phyloP scores from a whole-genome alignment of 148 eudicot species.

The Rhododendron ferrugineum region DNA sequence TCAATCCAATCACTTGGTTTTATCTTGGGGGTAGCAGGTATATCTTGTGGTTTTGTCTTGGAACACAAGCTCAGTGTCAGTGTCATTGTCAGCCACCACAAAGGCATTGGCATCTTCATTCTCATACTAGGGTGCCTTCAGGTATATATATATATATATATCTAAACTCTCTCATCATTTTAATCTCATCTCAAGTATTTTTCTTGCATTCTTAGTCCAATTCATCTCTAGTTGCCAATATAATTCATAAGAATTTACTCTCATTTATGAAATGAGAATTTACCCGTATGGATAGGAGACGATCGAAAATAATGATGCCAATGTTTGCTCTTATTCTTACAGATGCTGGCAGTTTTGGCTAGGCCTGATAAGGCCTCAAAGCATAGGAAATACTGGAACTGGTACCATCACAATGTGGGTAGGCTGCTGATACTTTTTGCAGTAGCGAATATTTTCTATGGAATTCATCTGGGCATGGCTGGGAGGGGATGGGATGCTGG shows the following conservation, averaged over 20 bases:
- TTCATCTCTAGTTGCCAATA: not conserved
- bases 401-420: constrained; percentile 69
- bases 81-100: constrained; percentile 41
- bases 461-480: constrained; percentile 57
- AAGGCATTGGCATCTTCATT: constrained; percentile 52
- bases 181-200: not conserved
- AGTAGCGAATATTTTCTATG: constrained; percentile 61
- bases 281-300: not conserved
- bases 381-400: constrained; percentile 82
- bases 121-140: constrained; percentile 65
- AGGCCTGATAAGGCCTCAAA: constrained; percentile 67
- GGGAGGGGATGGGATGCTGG: constrained; percentile 63
- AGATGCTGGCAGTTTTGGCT: constrained; percentile 66
- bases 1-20: constrained; percentile 50
- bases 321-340: not conserved
- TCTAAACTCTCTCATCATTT: not conserved
- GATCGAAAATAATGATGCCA: not conserved
- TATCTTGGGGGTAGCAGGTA: constrained; percentile 54
- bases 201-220: not conserved
- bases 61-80: constrained; percentile 26
- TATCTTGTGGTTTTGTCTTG: constrained; percentile 56
- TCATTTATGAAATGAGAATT: not conserved
- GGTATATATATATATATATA: constrained; percentile 29
- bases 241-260: not conserved
- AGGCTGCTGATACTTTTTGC: constrained; percentile 50